A percentile compares a stretch with the other conserved stretches of the same genome.
These are phyloP conservation scores for Eucalyptus leucophloia DNA, from an alignment of 345 rosid genomes.

Conservation along the genomic window DNA sequence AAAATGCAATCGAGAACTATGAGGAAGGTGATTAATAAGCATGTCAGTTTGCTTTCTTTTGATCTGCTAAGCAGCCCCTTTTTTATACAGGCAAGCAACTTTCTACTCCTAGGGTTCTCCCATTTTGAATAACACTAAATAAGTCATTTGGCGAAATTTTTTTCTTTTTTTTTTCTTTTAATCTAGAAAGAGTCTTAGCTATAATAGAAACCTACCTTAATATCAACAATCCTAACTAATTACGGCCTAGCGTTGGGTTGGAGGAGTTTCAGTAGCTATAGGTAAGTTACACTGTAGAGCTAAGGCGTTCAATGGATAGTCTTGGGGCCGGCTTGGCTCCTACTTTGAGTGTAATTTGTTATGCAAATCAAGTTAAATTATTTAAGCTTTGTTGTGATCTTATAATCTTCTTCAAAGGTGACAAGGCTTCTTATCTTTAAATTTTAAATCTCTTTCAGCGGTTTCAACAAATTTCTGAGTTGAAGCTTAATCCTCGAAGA, in stretches of 20 bases:
- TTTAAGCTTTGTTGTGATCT: not conserved
- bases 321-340: not conserved
- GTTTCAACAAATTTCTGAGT: no score
- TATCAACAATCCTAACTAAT: no score
- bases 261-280: not conserved
- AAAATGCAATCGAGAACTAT: fast-evolving
- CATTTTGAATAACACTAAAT: no score
- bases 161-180: no score
- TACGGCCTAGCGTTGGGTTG: fast-evolving
- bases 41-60: not conserved
- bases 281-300: no score
- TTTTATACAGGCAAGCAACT: not conserved
- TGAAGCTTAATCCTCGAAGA: not conserved
- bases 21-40: not conserved
- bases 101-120: not conserved
- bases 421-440: not conserved
- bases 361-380: no score
- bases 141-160: no score
- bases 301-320: no score
- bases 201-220: not conserved
- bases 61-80: no score
- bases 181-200: no score
- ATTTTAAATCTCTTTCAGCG: not conserved
- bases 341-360: not conserved
- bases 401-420: not conserved